phyloP scores from a whole-genome alignment of 1,284 basidiomycete species.

The Ustilago curta region DNA sequence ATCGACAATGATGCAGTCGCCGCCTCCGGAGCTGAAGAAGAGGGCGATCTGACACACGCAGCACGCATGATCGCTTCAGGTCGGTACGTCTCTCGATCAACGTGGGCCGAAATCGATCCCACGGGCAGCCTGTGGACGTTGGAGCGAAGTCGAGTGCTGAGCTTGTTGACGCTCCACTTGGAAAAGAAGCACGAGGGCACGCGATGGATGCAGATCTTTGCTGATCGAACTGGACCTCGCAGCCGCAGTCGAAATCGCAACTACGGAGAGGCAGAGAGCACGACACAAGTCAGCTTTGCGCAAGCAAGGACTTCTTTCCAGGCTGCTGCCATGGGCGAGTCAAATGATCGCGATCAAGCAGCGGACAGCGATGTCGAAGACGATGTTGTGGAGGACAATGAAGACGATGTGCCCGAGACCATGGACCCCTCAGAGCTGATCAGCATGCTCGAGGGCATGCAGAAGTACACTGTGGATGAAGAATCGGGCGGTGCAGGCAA shows the following conservation, averaged over 20 bases:
- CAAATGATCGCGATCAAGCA: conserved; percentile 4
- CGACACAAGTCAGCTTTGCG: conserved; percentile 34
- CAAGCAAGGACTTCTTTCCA: conserved; percentile 23
- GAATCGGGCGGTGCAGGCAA: conserved; percentile 72
- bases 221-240: conserved; percentile 16
- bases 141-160: conserved; percentile 35
- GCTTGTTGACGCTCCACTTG: conserved; percentile 57
- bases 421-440: conserved; percentile 85
- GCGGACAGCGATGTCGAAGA: conserved; percentile 15
- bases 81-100: conserved; percentile 40
- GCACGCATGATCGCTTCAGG: conserved; percentile 44
- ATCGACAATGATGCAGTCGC: conserved; percentile 69
- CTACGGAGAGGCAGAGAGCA: not conserved
- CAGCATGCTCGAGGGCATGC: conserved; percentile 80
- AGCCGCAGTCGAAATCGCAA: conserved; percentile 4
- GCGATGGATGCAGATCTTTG: conserved; percentile 86
- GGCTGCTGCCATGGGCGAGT: conserved; percentile 10
- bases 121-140: conserved; percentile 56
- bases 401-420: conserved; percentile 86
- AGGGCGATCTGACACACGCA: conserved; percentile 27
- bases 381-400: conserved; percentile 61
- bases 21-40: not conserved
- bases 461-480: conserved; percentile 82
- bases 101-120: conserved; percentile 61
- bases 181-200: conserved; percentile 72